phyloP scores from a whole-genome alignment of 1,284 basidiomycete species.

The Boletus mariae region DNA sequence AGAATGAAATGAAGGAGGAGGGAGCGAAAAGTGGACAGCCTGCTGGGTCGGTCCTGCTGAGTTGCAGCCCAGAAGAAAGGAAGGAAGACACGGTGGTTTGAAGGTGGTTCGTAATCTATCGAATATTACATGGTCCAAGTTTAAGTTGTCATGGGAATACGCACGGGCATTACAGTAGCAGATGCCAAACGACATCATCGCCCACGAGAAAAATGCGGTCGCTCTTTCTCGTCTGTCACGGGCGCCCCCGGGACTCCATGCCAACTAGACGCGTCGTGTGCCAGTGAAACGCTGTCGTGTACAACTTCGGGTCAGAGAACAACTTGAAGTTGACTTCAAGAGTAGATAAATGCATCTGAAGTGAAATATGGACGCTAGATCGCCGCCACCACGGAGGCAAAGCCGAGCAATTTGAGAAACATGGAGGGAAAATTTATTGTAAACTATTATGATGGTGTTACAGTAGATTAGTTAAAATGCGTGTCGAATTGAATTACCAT shows the following conservation, averaged over 20 bases:
- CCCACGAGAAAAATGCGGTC: not conserved
- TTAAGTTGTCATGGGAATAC: not conserved
- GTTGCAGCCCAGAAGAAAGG: slow-evolving; percentile 28
- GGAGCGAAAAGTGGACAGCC: slow-evolving; percentile 14
- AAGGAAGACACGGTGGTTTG: slow-evolving; percentile 17
- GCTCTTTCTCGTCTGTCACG: too few species aligned
- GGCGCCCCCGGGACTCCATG: too few species aligned
- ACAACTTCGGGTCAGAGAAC: not conserved
- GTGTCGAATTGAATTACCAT: too few species aligned
- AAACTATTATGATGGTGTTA: too few species aligned
- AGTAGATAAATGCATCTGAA: too few species aligned
- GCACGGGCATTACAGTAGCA: not conserved
- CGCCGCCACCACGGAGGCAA: too few species aligned
- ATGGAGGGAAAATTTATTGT: too few species aligned
- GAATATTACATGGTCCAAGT: not conserved
- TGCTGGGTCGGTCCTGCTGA: slow-evolving; percentile 51
- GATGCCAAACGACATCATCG: not conserved
- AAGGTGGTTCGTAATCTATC: not conserved
- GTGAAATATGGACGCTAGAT: too few species aligned
- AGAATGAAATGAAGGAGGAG: slow-evolving; percentile 3
- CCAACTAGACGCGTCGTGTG: too few species aligned
- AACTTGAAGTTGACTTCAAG: too few species aligned
- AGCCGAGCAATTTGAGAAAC: too few species aligned
- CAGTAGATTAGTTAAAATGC: too few species aligned
- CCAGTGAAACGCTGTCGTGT: not conserved